Conservation (phyloP, 345 rosid genomes). For the Eucalyptus regnans region DNA sequence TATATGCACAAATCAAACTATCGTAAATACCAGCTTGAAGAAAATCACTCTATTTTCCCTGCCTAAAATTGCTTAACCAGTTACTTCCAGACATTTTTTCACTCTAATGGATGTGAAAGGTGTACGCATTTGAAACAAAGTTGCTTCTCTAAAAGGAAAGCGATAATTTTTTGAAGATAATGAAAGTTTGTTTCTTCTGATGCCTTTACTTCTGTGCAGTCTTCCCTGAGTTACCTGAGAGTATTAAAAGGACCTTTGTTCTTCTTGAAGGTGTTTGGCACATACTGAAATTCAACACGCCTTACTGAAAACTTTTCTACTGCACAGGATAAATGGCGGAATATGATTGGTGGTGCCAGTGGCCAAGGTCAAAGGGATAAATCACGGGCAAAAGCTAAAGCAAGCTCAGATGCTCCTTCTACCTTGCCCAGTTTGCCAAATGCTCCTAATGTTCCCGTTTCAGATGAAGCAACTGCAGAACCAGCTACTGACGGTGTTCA, state of each 20-base stretch:
- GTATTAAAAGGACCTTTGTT: neutral
- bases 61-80: neutral
- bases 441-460: slow-evolving; percentile 4
- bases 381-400: slow-evolving; percentile 42
- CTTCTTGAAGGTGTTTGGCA: neutral
- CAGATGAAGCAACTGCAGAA: slow-evolving; percentile 9
- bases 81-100: neutral
- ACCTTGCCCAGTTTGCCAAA: neutral
- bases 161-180: neutral
- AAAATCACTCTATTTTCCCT: neutral
- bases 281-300: neutral
- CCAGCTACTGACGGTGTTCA: slow-evolving; percentile 5
- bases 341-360: slow-evolving; percentile 57
- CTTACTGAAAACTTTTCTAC: neutral
- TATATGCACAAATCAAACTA: neutral
- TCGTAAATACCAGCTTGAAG: neutral
- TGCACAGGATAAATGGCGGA: slow-evolving; percentile 86
- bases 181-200: neutral
- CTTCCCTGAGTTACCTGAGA: neutral
- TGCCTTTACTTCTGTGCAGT: neutral
- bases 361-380: slow-evolving; percentile 45
- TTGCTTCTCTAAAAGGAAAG: neutral
- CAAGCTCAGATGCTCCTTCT: slow-evolving; percentile 13
- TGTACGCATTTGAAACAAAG: neutral
- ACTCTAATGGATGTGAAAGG: neutral